Base-by-base conservation (phyloP, 2,329 filamentous ascomycete species). In the Diaporthe caulivora region DNA sequence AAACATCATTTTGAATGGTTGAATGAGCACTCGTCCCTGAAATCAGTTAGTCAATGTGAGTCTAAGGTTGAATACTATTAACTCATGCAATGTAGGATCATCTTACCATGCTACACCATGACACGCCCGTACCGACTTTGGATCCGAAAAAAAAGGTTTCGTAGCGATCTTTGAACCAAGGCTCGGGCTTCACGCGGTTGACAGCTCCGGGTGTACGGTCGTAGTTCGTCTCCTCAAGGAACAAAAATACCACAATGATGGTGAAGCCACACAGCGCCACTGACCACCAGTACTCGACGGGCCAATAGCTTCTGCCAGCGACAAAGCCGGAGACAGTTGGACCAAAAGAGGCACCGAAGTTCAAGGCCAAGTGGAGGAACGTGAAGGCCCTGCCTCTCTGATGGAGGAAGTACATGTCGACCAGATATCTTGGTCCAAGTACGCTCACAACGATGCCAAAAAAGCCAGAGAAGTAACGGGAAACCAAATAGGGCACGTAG, bases 371-470 rank as follows among this genome's bases (percentile, higher is more conserved):
- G 37, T 83, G 80, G 37, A 84, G 79, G 34, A 79, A 76, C 0
- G 80, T 82, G 64, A 85, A 84, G 10, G 82, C 82, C 44, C 81
- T 78, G 10, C 84, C 84, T 24, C 83, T 81, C 75, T 85, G 82
- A 68, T 85, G 84, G 42, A 85, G 76, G 76, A 85, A 86, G 76
- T 84, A 85, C 68, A 84, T 53, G 67, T 85, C 84, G n/a, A 83
- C 81, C 29, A 86, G 80, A 44, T 83, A 81, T 49, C 82, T 77
- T 26, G 82, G 80, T 24, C 83, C 84, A 55, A 86, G 78, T 40
- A 84, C 77, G 69, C 81, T 79, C 49, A 82, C 79, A 17, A 83
- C 77, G 17, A 80, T 80, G 29, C 85, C 84, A 67, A 83, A 84
- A 74, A 84, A 80, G n/a, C 83, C 82, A 0, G 80, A 77, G 72